These are phyloP conservation scores for Zygosaccharomyces sapae DNA, from an alignment of 1,139 yeast species.

Conservation along the genomic window DNA sequence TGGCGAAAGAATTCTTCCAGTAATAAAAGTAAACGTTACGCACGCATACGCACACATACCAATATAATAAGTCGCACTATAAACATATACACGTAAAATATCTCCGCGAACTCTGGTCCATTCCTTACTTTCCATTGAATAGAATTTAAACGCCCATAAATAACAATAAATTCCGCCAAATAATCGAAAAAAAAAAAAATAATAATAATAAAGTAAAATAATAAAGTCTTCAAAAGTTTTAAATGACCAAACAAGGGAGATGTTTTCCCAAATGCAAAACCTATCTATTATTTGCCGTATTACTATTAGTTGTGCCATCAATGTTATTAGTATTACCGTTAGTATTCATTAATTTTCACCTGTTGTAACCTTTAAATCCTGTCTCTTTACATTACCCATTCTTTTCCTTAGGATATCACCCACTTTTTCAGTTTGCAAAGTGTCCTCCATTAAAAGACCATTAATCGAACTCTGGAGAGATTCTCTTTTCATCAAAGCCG, in stretches of 20 bases:
- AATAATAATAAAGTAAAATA: neutral
- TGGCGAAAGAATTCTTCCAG: slow-evolving; percentile 38
- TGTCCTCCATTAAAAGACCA: slow-evolving; percentile 22
- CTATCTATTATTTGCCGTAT: no score
- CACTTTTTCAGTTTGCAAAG: slow-evolving; percentile 24
- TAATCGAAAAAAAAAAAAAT: neutral
- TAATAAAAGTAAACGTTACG: slow-evolving; percentile 12
- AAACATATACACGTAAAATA: neutral
- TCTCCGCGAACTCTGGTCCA: neutral
- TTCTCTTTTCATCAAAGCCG: slow-evolving; percentile 13
- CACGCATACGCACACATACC: neutral
- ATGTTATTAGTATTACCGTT: neutral
- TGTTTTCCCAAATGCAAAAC: no score
- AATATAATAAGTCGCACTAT: no score
- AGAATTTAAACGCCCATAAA: neutral
- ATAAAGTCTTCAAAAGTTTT: no score
- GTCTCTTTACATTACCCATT: slow-evolving; percentile 12
- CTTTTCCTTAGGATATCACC: slow-evolving; percentile 28
- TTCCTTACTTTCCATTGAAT: neutral
- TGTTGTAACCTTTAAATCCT: neutral
- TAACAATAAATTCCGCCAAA: neutral
- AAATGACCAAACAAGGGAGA: no score
- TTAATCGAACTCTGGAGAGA: slow-evolving; percentile 13
- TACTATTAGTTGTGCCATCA: no score
- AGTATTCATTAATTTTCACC: neutral